These are phyloP conservation scores for Aspergillus taichungensis DNA, from an alignment of 495 filamentous ascomycete genomes.

Conservation along the genomic window DNA sequence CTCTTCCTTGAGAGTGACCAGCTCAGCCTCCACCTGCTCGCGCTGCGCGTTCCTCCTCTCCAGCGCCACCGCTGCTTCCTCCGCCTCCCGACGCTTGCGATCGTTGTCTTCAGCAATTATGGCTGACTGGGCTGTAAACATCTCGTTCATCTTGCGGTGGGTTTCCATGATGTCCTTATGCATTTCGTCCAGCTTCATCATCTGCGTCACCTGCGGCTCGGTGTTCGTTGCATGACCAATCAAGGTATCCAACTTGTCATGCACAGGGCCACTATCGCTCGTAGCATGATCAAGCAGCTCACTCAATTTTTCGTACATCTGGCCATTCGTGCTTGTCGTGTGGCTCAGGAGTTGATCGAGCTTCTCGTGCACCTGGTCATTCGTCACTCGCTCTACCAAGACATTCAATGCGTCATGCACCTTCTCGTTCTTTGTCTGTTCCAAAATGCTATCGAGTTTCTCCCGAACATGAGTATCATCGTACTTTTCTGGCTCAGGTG, in stretches of 20 bases:
- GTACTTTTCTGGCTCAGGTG: slow-evolving; percentile 45
- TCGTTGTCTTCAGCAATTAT: slow-evolving; percentile 73
- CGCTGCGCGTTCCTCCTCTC: slow-evolving; percentile 72
- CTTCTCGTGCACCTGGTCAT: slow-evolving; percentile 33
- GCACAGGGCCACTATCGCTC: slow-evolving; percentile 55
- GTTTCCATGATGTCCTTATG: slow-evolving; percentile 81
- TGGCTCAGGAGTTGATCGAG: slow-evolving; percentile 53
- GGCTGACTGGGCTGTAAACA: slow-evolving; percentile 70
- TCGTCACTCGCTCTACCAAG: slow-evolving; percentile 55
- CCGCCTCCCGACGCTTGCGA: slow-evolving; percentile 67
- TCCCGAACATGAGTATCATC: slow-evolving; percentile 66
- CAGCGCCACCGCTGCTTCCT: slow-evolving; percentile 71
- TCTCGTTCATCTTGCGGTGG: slow-evolving; percentile 77
- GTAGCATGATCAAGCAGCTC: slow-evolving; percentile 56
- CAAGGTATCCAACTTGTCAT: slow-evolving; percentile 51
- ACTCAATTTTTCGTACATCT: slow-evolving; percentile 34
- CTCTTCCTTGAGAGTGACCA: slow-evolving; percentile 55
- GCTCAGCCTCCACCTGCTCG: slow-evolving; percentile 65
- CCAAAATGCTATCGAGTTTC: slow-evolving; percentile 79
- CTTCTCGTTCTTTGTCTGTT: slow-evolving; percentile 41
- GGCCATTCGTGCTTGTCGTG: slow-evolving; percentile 42
- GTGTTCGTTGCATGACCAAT: slow-evolving; percentile 27
- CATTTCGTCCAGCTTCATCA: slow-evolving; percentile 77
- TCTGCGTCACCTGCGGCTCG: slow-evolving; percentile 45
- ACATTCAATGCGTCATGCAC: slow-evolving; percentile 77